These are phyloP conservation scores for Trametes coccinea DNA, from an alignment of 768 basidiomycete genomes.

Conservation along the genomic window DNA sequence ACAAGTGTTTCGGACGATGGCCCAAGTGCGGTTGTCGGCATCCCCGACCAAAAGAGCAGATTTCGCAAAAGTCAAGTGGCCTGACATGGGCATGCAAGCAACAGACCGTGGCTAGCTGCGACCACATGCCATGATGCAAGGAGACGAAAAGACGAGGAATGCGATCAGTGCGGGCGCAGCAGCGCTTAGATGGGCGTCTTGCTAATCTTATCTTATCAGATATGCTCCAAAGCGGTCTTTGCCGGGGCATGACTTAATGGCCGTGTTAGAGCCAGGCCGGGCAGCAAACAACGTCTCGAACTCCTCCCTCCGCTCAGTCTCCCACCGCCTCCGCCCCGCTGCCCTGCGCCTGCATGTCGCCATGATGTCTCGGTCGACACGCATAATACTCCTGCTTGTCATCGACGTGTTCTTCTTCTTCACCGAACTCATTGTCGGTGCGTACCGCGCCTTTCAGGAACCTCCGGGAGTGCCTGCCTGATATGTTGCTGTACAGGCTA, in stretches of 20 bases:
- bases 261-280: neutral
- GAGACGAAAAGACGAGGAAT: neutral
- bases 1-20: neutral
- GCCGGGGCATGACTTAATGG: conserved; percentile 14
- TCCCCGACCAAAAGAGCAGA: neutral
- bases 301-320: conserved; percentile 10
- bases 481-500: conserved; percentile 57
- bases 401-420: conserved; percentile 90
- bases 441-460: conserved; percentile 24
- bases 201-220: conserved; percentile 20
- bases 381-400: conserved; percentile 73
- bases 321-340: conserved; percentile 11
- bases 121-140: neutral
- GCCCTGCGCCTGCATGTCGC: conserved; percentile 26
- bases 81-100: neutral
- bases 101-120: neutral
- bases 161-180: neutral
- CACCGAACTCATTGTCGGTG: conserved; percentile 80
- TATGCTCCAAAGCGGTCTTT: conserved; percentile 3
- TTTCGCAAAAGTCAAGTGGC: neutral
- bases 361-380: conserved; percentile 62
- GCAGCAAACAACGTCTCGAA: neutral
- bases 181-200: neutral
- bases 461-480: neutral
- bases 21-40: neutral